phyloP scores from a whole-genome alignment of 805 yeast species.

The Ogataea chonburiensis region DNA sequence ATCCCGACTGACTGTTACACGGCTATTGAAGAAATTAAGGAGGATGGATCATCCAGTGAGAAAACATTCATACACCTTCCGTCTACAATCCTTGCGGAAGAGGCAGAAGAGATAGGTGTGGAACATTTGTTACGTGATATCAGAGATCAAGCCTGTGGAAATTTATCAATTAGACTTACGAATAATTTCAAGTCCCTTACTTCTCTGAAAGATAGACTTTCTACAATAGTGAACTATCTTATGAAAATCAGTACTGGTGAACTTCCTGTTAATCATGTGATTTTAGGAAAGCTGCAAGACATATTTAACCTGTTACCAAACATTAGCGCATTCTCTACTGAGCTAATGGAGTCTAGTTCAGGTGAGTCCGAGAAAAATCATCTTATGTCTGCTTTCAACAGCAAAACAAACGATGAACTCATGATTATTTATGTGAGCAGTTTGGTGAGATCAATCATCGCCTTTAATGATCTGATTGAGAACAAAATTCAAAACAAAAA shows the following conservation, averaged over 20 bases:
- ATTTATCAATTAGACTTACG: constrained; percentile 80
- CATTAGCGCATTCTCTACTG: constrained; percentile 39
- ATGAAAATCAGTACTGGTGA: constrained; percentile 67
- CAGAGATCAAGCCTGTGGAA: constrained; percentile 95
- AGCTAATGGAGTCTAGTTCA: constrained; percentile 5
- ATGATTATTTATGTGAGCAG: constrained; percentile 91
- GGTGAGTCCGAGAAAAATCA: constrained; percentile 21
- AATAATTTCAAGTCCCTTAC: constrained; percentile 84
- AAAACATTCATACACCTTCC: constrained; percentile 93
- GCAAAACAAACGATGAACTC: constrained; percentile 92
- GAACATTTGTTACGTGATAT: constrained; percentile 93
- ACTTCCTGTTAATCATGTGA: constrained; percentile 85
- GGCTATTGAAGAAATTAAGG: constrained; percentile 92
- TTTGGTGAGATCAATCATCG: constrained; percentile 88
- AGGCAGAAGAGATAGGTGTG: constrained; percentile 98
- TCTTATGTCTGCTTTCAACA: constrained; percentile 76
- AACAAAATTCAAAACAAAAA: constrained; percentile 85
- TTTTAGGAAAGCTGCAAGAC: constrained; percentile 90
- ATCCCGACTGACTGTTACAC: constrained; percentile 94
- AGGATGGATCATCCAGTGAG: constrained; percentile 91
- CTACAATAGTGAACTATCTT: constrained; percentile 75
- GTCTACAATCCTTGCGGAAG: constrained; percentile 92
- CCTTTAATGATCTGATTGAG: constrained; percentile 95
- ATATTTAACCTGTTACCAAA: constrained; percentile 92
- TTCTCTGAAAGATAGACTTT: constrained; percentile 77